Evolutionary conservation across 202 grass and related monocot genomes (phyloP).

Genomic region (Panicum virgatum): DNA sequence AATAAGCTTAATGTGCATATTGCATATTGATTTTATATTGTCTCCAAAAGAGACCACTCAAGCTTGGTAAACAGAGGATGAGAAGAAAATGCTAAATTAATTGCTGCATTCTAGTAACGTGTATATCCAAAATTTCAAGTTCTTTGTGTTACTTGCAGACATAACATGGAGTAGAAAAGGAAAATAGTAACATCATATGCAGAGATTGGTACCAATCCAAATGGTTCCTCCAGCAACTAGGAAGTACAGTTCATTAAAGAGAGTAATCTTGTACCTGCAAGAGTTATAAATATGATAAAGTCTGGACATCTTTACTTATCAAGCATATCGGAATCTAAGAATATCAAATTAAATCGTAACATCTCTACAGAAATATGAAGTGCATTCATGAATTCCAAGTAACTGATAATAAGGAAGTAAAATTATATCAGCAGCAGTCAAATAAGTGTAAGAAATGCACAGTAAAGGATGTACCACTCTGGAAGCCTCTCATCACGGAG

Average conservation of each 20-base stretch:
- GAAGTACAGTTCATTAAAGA: conserved; percentile 97
- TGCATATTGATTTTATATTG: neutral
- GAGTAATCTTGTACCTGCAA: conserved; percentile 94
- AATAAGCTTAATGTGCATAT: neutral
- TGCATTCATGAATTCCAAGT: neutral
- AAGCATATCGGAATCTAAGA: conserved; percentile 18
- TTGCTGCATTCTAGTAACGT: neutral
- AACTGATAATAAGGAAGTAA: conserved; percentile 26
- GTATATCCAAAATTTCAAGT: conserved; percentile 10
- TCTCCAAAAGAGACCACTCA: neutral
- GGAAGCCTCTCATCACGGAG: conserved; percentile 78
- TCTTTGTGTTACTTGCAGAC: neutral
- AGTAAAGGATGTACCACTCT: conserved; percentile 67
- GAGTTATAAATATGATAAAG: conserved; percentile 31
- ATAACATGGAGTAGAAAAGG: neutral
- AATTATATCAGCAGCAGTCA: conserved; percentile 17
- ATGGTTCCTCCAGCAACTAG: conserved; percentile 93
- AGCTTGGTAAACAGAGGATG: neutral
- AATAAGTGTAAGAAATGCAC: conserved; percentile 19
- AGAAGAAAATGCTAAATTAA: neutral
- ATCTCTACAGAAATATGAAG: conserved; percentile 10
- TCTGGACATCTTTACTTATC: conserved; percentile 31
- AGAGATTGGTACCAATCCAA: conserved; percentile 83
- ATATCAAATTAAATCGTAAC: neutral
- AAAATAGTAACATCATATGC: conserved; percentile 14